A percentile compares a stretch with the other conserved stretches of the same genome.
These are phyloP conservation scores for Themeda triandra DNA, from an alignment of 176 grass and related monocot species.

Conservation along the genomic window DNA sequence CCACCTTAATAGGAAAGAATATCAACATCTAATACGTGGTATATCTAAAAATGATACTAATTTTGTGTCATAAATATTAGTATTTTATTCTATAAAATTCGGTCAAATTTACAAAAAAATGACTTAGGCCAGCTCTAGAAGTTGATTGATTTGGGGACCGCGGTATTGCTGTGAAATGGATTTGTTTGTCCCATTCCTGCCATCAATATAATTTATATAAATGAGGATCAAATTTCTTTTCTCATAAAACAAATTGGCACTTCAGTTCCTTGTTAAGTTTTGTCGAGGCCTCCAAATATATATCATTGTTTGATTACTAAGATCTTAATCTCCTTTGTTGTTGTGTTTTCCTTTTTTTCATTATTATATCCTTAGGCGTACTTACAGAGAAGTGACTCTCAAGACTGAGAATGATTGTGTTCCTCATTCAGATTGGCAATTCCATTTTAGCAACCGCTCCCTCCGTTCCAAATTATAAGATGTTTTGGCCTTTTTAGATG, in stretches of 20 bases:
- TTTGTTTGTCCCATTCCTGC: background rate
- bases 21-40: background rate
- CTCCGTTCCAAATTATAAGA: no score
- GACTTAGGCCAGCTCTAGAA: background rate
- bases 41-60: background rate
- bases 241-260: background rate
- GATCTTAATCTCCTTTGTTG: background rate
- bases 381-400: background rate
- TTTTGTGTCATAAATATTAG: background rate
- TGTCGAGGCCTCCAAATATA: background rate
- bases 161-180: background rate
- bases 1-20: background rate
- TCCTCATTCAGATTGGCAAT: conserved; percentile 29
- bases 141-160: background rate
- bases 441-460: background rate
- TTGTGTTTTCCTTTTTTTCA: background rate
- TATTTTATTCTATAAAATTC: background rate
- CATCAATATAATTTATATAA: background rate
- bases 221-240: background rate
- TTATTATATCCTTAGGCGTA: conserved; percentile 10
- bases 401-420: conserved; percentile 21
- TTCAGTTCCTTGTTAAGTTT: background rate
- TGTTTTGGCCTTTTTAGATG: no score
- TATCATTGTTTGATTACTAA: background rate
- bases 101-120: background rate